Evolutionary conservation across 1,284 basidiomycete genomes (phyloP), one percentile per base, ranked within the genome.

Genomic region (Rhodotorula glutinis): DNA sequence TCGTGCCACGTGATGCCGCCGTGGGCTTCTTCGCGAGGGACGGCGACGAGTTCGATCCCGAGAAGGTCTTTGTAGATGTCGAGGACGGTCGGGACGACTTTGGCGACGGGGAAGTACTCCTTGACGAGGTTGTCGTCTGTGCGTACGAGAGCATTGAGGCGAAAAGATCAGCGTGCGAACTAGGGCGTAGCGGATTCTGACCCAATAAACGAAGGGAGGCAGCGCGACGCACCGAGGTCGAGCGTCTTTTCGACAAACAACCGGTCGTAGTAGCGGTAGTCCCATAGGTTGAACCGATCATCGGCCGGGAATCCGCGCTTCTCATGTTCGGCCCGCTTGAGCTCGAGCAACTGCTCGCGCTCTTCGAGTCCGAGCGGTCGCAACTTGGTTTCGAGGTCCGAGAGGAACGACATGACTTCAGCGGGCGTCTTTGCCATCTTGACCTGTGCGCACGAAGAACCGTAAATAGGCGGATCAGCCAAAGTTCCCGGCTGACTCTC

Each of bases 31-130:
- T 66, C 63, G 14, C 66, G 62, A n/a, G 74, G 70, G 5, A 87
- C 81, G 74, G 85, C 83, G 52, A 87, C 81, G 73, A 92, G 90
- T 66, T 82, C 82, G 46, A 92, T 88, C 19, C 87, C 83, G 21
- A 92, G 83, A 23, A 92, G 79, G 65, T 85, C 85, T 77, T 91
- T 88, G 77, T 92, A 92, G 75, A 91, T 89, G 33, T 85, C 81
- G 53, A 92, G 82, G 73, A 92, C 90, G 0, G 87, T 82, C 5
- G 88, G 87, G 9, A 92, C 88, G 52, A 92, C 88, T 29, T 86
- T 83, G 2, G 85, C 82, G 2, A 92, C 90, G 1, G 89, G 89
- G 83, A 92, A 91, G 78, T 91, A 90, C 75, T 91, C 88, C 78
- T 91, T 91, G 68, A 68, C 46, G 7, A 91, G 43, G 51, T 57